Evolutionary conservation across 768 basidiomycete genomes (phyloP).

Genomic region (Serendipita sp.): DNA sequence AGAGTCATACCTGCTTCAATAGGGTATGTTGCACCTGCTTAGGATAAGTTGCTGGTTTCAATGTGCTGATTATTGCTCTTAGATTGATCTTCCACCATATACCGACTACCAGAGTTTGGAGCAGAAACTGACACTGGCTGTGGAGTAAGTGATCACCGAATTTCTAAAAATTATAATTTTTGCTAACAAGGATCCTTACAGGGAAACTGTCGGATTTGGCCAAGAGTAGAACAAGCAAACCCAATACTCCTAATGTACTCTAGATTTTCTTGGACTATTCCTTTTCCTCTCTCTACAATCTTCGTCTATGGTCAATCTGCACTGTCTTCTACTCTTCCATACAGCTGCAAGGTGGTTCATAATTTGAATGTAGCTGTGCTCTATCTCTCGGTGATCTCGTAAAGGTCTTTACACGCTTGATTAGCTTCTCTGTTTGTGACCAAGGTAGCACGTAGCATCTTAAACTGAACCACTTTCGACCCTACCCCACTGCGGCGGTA

Average conservation of each 20-base stretch:
- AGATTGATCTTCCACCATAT: conserved; percentile 95
- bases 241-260: background rate
- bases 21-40: conserved; percentile 14
- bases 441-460: too few relatives aligned
- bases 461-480: too few relatives aligned
- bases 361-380: background rate
- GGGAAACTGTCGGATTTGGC: conserved; percentile 89
- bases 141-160: conserved; percentile 48
- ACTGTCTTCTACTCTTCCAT: background rate
- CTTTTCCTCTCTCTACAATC: background rate
- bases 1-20: conserved; percentile 79
- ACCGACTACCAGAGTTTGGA: conserved; percentile 89
- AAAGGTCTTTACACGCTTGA: background rate
- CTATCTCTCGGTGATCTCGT: background rate
- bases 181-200: conserved; percentile 18
- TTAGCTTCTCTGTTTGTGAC: too few relatives aligned
- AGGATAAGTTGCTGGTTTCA: background rate
- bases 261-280: background rate
- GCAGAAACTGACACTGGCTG: conserved; percentile 85
- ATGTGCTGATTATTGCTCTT: conserved; percentile 19
- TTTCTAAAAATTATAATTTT: conserved; percentile 9
- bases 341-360: background rate
- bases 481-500: too few relatives aligned
- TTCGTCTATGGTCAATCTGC: background rate
- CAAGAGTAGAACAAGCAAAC: conserved; percentile 45